Percentiles rank a stretch among this genome's conserved stretches.
phyloP scores from a whole-genome alignment of 805 yeast species.

The Ogataea allantospora region DNA sequence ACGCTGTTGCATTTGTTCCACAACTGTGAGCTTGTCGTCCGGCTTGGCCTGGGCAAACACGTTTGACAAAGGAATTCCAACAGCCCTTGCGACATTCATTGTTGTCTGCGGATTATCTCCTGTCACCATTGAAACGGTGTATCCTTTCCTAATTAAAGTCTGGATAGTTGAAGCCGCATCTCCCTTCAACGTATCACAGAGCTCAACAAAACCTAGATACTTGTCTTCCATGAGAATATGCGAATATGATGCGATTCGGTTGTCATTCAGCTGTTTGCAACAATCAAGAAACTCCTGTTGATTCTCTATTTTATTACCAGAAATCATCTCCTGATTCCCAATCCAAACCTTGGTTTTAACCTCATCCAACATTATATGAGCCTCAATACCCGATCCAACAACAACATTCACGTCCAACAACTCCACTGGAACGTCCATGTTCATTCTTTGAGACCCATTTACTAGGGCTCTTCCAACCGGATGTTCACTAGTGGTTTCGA shows the following conservation, averaged over 20 bases:
- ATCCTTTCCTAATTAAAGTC: conserved; percentile 50
- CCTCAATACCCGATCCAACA: conserved; percentile 48
- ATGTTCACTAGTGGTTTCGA: conserved; percentile 78
- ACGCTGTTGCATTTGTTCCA: conserved; percentile 50
- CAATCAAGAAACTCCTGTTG: conserved; percentile 17
- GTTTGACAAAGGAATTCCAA: conserved; percentile 63
- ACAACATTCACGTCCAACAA: conserved; percentile 37
- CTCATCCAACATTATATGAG: conserved; percentile 24
- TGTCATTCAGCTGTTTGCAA: conserved; percentile 12
- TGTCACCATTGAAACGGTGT: conserved; percentile 78
- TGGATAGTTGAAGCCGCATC: conserved; percentile 63
- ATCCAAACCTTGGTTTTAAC: conserved; percentile 38
- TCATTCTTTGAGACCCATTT: conserved; percentile 25
- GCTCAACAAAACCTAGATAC: conserved; percentile 63
- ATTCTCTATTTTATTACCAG: conserved; percentile 23
- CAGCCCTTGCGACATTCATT: conserved; percentile 54
- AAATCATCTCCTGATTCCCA: conserved; percentile 52
- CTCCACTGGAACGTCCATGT: conserved; percentile 14
- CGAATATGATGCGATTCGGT: conserved; percentile 25
- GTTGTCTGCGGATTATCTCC: conserved; percentile 79
- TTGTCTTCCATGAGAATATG: conserved; percentile 53
- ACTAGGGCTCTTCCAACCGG: conserved; percentile 79
- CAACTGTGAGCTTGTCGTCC: conserved; percentile 66
- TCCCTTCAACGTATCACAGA: conserved; percentile 65
- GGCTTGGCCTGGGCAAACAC: conserved; percentile 80